Evolutionary conservation across 2,329 filamentous ascomycete species (phyloP).

Genomic region (Verticillium longisporum): DNA sequence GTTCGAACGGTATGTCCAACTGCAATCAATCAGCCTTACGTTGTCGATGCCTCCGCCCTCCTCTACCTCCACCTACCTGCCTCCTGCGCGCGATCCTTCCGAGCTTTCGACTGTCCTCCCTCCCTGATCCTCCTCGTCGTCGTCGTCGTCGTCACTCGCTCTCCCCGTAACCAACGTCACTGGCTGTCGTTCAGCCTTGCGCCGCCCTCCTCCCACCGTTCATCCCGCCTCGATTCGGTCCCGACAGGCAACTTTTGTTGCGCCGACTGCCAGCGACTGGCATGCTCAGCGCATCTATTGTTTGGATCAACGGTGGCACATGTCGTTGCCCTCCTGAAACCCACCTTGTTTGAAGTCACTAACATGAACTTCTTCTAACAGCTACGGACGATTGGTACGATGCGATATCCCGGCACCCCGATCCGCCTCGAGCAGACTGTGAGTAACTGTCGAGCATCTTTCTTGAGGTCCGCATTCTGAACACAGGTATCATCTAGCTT

Average conservation of each 20-base stretch:
- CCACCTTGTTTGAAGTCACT: neutral
- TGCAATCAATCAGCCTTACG: slow-evolving; percentile 23
- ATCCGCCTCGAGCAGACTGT: slow-evolving; percentile 92
- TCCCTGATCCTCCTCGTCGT: slow-evolving; percentile 15
- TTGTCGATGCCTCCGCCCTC: slow-evolving; percentile 22
- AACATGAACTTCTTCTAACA: slow-evolving; percentile 28
- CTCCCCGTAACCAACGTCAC: slow-evolving; percentile 27
- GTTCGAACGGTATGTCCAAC: slow-evolving; percentile 97
- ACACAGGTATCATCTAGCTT: slow-evolving; percentile 48
- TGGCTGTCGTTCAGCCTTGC: slow-evolving; percentile 26
- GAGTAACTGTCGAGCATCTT: slow-evolving; percentile 30
- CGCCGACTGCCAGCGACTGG: slow-evolving; percentile 10
- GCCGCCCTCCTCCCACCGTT: slow-evolving; percentile 19
- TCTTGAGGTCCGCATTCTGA: neutral
- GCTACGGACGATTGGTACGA: slow-evolving; percentile 94
- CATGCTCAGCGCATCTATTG: neutral
- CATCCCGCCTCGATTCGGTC: slow-evolving; percentile 21
- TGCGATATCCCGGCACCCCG: slow-evolving; percentile 97
- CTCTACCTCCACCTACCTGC: slow-evolving; percentile 18
- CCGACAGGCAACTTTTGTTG: slow-evolving; percentile 4
- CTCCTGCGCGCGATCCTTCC: slow-evolving; percentile 22
- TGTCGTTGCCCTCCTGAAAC: neutral
- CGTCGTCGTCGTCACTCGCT: neutral
- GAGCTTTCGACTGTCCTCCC: slow-evolving; percentile 21
- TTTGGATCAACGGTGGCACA: neutral